Evolutionary conservation across 2,329 filamentous ascomycete genomes (phyloP).

Genomic region (Hyphodiscus sp.): DNA sequence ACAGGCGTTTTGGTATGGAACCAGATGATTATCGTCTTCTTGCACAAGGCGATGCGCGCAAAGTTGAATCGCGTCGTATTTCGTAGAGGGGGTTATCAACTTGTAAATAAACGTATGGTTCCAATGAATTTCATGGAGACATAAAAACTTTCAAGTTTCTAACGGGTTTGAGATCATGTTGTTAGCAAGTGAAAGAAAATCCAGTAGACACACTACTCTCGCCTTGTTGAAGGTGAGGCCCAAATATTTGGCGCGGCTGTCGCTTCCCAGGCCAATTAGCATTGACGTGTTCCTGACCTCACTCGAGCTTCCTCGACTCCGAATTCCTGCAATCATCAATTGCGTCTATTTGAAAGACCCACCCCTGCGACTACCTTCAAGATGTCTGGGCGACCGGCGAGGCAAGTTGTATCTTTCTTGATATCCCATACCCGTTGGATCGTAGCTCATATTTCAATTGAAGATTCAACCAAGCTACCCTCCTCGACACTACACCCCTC

Average conservation of each 20-base stretch:
- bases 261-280: conserved; percentile 22
- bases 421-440: neutral
- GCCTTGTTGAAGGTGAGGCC: conserved; percentile 13
- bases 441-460: conserved; percentile 26
- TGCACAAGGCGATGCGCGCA: neutral
- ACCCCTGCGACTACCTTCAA: conserved; percentile 15
- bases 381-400: conserved; percentile 27
- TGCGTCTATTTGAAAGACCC: conserved; percentile 25
- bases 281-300: conserved; percentile 21
- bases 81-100: too few relatives aligned
- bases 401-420: conserved; percentile 10
- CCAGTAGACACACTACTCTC: conserved; percentile 4
- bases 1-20: neutral
- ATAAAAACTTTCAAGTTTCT: neutral
- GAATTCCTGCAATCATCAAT: conserved; percentile 29
- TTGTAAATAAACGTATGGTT: neutral
- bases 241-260: conserved; percentile 8
- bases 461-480: conserved; percentile 91
- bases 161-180: neutral
- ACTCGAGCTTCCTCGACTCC: conserved; percentile 24
- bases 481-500: conserved; percentile 94
- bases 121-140: neutral
- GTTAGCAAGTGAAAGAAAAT: neutral
- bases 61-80: neutral
- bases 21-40: neutral